A percentile compares a stretch with the other conserved stretches of the same genome.
Conservation (phyloP, 345 rosid genomes). For the Durio zibethinus region DNA sequence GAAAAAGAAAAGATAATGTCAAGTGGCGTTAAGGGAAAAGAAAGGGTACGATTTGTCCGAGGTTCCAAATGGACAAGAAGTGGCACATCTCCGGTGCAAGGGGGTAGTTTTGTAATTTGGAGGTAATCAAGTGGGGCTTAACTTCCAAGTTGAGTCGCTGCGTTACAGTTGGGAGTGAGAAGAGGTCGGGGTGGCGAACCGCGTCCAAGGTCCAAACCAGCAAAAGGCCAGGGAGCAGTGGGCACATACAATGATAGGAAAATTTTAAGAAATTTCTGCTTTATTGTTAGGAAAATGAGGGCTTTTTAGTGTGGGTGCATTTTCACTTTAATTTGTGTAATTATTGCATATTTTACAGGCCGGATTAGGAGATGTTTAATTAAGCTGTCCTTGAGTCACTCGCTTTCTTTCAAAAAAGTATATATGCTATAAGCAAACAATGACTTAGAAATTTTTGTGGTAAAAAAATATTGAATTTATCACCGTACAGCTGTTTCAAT, state of each 20-base stretch:
- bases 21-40: conserved; percentile 11
- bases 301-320: neutral
- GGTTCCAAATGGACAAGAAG: neutral
- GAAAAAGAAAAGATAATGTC: neutral
- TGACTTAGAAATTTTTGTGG: neutral
- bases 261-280: neutral
- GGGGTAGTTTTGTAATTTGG: neutral
- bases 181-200: neutral
- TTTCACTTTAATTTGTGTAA: neutral
- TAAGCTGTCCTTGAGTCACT: conserved; percentile 4
- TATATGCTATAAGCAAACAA: neutral
- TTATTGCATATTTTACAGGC: neutral
- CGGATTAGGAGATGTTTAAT: neutral
- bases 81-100: neutral
- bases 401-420: neutral
- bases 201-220: conserved; percentile 6
- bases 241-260: neutral
- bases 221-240: neutral
- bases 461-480: neutral
- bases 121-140: neutral
- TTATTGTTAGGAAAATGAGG: neutral
- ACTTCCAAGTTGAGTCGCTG: neutral
- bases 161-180: conserved; percentile 5
- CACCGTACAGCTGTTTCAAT: neutral
- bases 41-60: conserved; percentile 6